Evolutionary conservation across 352 stramenopile genomes (phyloP), one percentile per base, ranked within the genome.

Genomic region (Plasmopara muralis): DNA sequence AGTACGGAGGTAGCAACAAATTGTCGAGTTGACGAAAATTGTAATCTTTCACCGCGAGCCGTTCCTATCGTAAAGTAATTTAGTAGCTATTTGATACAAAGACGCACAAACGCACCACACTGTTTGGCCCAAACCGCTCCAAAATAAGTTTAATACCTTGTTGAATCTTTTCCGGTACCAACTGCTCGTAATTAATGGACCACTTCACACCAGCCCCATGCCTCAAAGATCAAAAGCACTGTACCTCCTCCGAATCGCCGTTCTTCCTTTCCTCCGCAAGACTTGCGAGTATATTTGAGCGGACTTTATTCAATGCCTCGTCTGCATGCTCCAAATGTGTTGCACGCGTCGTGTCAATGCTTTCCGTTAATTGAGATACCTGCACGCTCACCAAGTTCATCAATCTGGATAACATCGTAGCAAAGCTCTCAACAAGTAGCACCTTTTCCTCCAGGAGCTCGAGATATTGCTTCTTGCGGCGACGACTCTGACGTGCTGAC

Each of bases 21-120:
- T 90, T 93, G 50, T 93, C 81, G 0, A 95, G 78, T 54, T 93
- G 82, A 9, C 81, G 83, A 44, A 95, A 95, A 62, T 95, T 90
- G 66, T 93, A 95, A 54, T 95, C 83, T 52, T 93, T 90, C 9
- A 95, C 77, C 14, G 82, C 83, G 18, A 81, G 63, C n/a, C 84
- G 78, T 64, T 95, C 79, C 72, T 86, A 62, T 42, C 38, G 41
- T 49, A 50, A 34, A 14, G 20, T 33, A 28, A 13, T 47, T 15
- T 34, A 53, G 39, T n/a, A 40, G n/a, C 2, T 41, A 16, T 15
- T 8, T 9, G 14, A 29, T 31, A 46, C 25, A 28, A 44, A 30
- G 25, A 20, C n/a, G n/a, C 9, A 53, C 16, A 10, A 14, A 64
- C 60, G 28, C 55, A 83, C 82, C 40, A 90, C 67, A 62, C 81